Base-by-base conservation (phyloP, 345 rosid genomes). In the Brassica carinata region DNA sequence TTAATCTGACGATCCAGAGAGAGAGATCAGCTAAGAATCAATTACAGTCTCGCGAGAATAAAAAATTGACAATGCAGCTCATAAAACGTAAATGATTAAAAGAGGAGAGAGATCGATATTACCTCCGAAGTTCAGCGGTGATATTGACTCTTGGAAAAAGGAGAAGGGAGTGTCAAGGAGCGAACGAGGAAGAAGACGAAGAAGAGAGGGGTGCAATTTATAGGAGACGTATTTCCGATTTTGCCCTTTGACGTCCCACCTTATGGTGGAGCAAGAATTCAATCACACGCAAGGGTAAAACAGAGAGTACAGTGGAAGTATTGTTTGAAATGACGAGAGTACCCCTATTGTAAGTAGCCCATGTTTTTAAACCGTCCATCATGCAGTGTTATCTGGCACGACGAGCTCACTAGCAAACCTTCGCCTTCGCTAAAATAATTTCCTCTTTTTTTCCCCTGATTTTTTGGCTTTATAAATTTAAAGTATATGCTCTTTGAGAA, bases 61-160 rank as follows among this genome's bases (percentile, higher is more conserved):
- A 40, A 40, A 7, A 40, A 62, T 73, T 14, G 2, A 11, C 4
- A 66, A 79, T 67, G 69, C 2, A 2, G 43, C 6, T 7, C 7
- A 8, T 29, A 18, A 51, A 61, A 9, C 7, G 73, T 57, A 68
- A n/a, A 10, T 14, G 61, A 14, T n/a, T 2, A 17, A 5, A 11
- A 7, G 17, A 17, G 30, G 15, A 69, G 27, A 64, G 66, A 71
- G 71, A 51, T 78, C 57, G 0, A 30, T 17, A 31, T 79, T 79
- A 79, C 79, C 83, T 79, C 1, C 0, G 64, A 15, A 14, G 69
- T 67, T 73, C 19, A 30, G 40, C 68, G 45, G 53, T 30, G 69
- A 59, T 40, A 55, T 4, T 57, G 31, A 51, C 8, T n/a, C 13
- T 61, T 61, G 64, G 23, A 55, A 17, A 3, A n/a, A 38, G 48